phyloP scores from a whole-genome alignment of 768 basidiomycete genomes.

The Mrakia hoshinonis region DNA sequence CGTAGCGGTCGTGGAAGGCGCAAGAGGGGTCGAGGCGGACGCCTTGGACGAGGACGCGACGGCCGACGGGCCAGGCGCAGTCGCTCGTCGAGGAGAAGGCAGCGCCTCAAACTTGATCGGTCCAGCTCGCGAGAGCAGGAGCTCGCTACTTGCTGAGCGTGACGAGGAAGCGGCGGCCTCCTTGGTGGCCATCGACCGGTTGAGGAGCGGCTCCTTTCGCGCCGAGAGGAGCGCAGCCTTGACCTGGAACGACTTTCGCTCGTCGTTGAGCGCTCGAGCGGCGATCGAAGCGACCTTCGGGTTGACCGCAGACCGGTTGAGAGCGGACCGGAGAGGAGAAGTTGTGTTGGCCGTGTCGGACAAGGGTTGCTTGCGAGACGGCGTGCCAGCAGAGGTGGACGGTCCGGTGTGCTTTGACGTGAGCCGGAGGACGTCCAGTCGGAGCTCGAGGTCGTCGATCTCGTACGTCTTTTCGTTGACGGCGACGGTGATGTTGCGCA shows the following conservation, averaged over 20 bases:
- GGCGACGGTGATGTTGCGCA: constrained; percentile 64
- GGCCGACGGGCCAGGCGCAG: background rate
- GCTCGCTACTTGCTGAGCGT: background rate
- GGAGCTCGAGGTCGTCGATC: constrained; percentile 39
- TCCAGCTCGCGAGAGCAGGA: background rate
- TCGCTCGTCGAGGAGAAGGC: constrained; percentile 19
- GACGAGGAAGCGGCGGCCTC: background rate
- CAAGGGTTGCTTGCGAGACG: background rate
- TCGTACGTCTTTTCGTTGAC: constrained; percentile 36
- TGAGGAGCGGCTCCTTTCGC: constrained; percentile 3
- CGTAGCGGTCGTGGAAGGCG: background rate
- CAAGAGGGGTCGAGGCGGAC: background rate
- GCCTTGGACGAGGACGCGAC: background rate
- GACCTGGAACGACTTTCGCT: constrained; percentile 18
- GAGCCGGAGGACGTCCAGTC: constrained; percentile 34
- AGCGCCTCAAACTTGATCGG: constrained; percentile 21
- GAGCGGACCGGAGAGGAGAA: constrained; percentile 17
- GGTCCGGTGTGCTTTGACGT: constrained; percentile 7
- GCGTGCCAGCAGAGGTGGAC: background rate
- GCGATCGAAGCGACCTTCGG: constrained; percentile 25
- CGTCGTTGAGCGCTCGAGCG: constrained; percentile 23
- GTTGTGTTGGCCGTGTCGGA: background rate
- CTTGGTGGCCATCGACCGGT: constrained; percentile 1
- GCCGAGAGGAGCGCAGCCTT: constrained; percentile 4
- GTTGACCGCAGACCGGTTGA: constrained; percentile 1